Evolutionary conservation across 768 basidiomycete genomes (phyloP).

Genomic region (Boletus rubescentipes): DNA sequence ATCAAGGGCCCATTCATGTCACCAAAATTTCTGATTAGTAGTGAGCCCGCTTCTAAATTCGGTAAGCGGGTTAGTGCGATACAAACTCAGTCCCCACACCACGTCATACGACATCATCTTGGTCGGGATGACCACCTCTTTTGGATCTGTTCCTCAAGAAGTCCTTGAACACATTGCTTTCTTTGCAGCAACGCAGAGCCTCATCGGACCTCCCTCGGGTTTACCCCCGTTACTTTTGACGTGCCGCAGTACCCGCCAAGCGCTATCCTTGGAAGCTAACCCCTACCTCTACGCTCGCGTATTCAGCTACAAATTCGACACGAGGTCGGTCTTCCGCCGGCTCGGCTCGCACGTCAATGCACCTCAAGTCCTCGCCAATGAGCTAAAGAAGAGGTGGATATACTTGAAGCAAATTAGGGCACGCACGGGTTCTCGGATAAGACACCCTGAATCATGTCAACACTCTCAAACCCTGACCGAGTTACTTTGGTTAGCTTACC

Average conservation of each 20-base stretch:
- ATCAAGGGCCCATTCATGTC: constrained; percentile 5
- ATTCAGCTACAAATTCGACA: constrained; percentile 69
- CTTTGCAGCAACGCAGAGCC: constrained; percentile 50
- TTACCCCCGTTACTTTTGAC: constrained; percentile 56
- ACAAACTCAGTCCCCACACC: background rate
- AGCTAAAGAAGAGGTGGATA: constrained; percentile 62
- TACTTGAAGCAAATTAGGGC: constrained; percentile 56
- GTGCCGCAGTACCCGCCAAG: constrained; percentile 47
- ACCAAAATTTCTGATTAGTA: too few relatives aligned
- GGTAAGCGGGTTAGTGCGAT: background rate
- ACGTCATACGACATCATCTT: background rate
- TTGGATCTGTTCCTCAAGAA: constrained; percentile 67
- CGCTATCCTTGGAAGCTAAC: constrained; percentile 53
- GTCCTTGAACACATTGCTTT: constrained; percentile 78
- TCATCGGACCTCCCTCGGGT: constrained; percentile 61
- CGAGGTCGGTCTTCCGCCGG: constrained; percentile 46
- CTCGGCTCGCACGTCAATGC: constrained; percentile 42
- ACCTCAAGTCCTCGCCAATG: constrained; percentile 51
- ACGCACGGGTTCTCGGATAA: constrained; percentile 26
- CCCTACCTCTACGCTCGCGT: constrained; percentile 73
- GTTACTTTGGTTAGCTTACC: constrained; percentile 65
- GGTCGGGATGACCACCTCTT: constrained; percentile 22
- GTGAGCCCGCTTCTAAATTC: constrained; percentile 7
- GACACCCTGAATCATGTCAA: constrained; percentile 25
- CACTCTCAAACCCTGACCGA: constrained; percentile 24